Conservation (phyloP, 2,329 filamentous ascomycete species). For the Calonectria pseudoreteaudii region DNA sequence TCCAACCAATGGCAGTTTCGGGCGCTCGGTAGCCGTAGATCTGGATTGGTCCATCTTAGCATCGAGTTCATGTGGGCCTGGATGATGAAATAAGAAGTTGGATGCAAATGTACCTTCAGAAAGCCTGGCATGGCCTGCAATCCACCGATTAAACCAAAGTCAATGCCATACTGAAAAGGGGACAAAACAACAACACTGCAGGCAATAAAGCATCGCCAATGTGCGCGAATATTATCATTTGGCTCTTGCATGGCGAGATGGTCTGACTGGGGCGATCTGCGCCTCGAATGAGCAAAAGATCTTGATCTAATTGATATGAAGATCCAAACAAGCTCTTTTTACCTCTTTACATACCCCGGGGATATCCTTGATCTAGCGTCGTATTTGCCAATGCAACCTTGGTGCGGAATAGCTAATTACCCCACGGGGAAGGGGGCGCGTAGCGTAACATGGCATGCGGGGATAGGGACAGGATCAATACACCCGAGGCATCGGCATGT, state of each 20-base stretch:
- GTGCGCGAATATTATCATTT: slow-evolving; percentile 34
- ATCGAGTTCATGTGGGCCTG: not conserved
- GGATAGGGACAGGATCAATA: slow-evolving; percentile 31
- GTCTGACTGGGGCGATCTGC: not conserved
- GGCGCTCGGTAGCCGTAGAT: slow-evolving; percentile 37
- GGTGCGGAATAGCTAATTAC: not conserved
- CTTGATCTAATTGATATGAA: not conserved
- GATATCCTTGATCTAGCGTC: not conserved
- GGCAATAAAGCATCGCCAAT: slow-evolving; percentile 39
- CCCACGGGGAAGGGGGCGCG: slow-evolving; percentile 28
- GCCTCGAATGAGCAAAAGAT: not conserved
- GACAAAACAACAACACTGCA: slow-evolving; percentile 36
- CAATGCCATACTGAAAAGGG: slow-evolving; percentile 39
- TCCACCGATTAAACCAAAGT: slow-evolving; percentile 38
- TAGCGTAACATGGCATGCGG: slow-evolving; percentile 20
- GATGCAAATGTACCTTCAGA: slow-evolving; percentile 21
- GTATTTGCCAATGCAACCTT: not conserved
- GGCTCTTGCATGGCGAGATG: slow-evolving; percentile 19
- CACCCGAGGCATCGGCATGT: slow-evolving; percentile 19
- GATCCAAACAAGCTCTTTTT: not conserved
- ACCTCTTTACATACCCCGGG: slow-evolving; percentile 26
- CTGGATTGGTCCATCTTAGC: slow-evolving; percentile 10
- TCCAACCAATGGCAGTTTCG: slow-evolving; percentile 38
- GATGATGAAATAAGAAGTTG: not conserved
- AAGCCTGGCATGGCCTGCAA: slow-evolving; percentile 39